Base-by-base conservation (phyloP, 352 stramenopile genomes). In the Phytophthora hibernalis region DNA sequence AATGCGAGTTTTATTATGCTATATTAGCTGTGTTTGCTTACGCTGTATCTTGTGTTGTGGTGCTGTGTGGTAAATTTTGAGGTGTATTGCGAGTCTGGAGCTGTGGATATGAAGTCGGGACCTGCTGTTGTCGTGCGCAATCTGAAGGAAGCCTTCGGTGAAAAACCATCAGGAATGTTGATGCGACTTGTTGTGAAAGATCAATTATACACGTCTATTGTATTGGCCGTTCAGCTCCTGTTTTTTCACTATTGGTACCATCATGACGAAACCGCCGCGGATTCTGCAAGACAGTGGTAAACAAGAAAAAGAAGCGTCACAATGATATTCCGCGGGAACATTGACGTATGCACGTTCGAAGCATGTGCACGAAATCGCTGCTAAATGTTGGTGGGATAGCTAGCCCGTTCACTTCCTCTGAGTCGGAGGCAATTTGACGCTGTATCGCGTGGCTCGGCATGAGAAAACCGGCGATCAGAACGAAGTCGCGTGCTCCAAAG, bases 201-300 rank as follows among this genome's bases (percentile, higher is more conserved):
- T 40, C 18, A 51, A 2, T 61, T 68, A 42, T 65, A 65, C 18
- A 58, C 48, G 1, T 52, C 50, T 35, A 35, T 47, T n/a, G 50
- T 58, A 7, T 37, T 68, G 18, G 47, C 38, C 1, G 18, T 58
- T 13, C 40, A 37, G 16, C 42, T 61, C 22, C n/a, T 55, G 28
- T 5, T 44, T 55, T 21, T 51, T 45, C 30, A 65, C 47, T 22
- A 42, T 61, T 44, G 54, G 26, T 1, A 65, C 22, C 9, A 65
- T 67, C 21, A 59, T 66, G 58, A 59, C 38, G 13, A n/a, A 66
- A 59, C 12, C 58, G 48, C 8, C 48, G 26, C 11, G 48, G 38
- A 1, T 59, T n/a, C n/a, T n/a, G n/a, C n/a, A n/a, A n/a, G n/a
- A n/a, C n/a, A n/a, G n/a, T n/a, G n/a, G n/a, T n/a, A n/a, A n/a